Evolutionary conservation across 140 eudicot genomes (phyloP).

Genomic region (Senecio squalidus): DNA sequence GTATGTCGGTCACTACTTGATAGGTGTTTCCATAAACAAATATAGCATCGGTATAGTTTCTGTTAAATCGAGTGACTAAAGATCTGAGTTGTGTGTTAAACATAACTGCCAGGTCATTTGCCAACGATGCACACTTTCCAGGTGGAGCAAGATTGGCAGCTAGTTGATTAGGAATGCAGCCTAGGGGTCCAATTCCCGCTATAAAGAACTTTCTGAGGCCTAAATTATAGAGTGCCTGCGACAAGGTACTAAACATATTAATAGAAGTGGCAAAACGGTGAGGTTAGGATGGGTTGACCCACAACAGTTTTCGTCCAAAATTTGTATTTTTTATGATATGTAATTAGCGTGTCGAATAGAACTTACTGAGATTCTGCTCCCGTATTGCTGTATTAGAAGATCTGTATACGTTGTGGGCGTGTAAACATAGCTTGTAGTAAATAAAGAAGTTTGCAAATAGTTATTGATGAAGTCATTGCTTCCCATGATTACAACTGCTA

Average conservation of each 20-base stretch:
- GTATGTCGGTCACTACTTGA: slow-evolving; percentile 45
- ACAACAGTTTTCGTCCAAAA: background rate
- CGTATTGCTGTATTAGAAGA: slow-evolving; percentile 64
- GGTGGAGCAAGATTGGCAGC: slow-evolving; percentile 53
- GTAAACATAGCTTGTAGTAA: slow-evolving; percentile 50
- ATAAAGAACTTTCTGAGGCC: slow-evolving; percentile 68
- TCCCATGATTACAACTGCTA: slow-evolving; percentile 58
- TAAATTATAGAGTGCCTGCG: slow-evolving; percentile 55
- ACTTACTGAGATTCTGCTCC: slow-evolving; percentile 44
- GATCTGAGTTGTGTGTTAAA: slow-evolving; percentile 52
- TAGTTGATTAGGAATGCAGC: slow-evolving; percentile 84
- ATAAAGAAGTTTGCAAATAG: slow-evolving; percentile 52
- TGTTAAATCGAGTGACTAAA: slow-evolving; percentile 45
- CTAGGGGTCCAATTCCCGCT: slow-evolving; percentile 70
- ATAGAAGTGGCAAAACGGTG: no score
- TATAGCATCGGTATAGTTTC: slow-evolving; percentile 46
- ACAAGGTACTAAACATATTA: no score
- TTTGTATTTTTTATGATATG: background rate
- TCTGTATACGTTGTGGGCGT: slow-evolving; percentile 52
- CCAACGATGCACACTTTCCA: slow-evolving; percentile 54
- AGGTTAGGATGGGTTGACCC: no score
- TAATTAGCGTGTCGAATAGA: background rate
- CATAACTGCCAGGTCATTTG: slow-evolving; percentile 50
- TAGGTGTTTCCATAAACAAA: slow-evolving; percentile 68
- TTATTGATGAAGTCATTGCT: slow-evolving; percentile 91